Evolutionary conservation across 805 yeast species (phyloP).

Genomic region (Barnettozyma pratensis): DNA sequence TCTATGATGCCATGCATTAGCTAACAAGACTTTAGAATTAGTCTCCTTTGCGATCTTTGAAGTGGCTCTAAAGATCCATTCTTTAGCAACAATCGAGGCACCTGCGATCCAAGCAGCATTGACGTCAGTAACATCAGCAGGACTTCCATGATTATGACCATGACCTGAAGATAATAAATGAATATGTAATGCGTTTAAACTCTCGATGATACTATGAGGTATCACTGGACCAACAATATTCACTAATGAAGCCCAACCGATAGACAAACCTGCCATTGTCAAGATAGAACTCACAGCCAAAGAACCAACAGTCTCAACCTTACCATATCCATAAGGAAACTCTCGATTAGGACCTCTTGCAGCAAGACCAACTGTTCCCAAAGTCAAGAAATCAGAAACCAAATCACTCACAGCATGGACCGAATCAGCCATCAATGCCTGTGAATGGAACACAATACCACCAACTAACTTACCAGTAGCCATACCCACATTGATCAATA

Average conservation of each 20-base stretch:
- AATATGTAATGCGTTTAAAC: slow-evolving; percentile 43
- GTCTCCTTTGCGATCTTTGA: slow-evolving; percentile 70
- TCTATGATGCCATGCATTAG: slow-evolving; percentile 99
- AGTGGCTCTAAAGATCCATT: slow-evolving; percentile 82
- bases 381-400: slow-evolving; percentile 82
- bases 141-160: slow-evolving; percentile 26
- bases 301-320: slow-evolving; percentile 89
- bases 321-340: slow-evolving; percentile 89
- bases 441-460: slow-evolving; percentile 90
- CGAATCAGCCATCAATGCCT: slow-evolving; percentile 90
- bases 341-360: slow-evolving; percentile 47
- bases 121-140: slow-evolving; percentile 51
- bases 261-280: slow-evolving; percentile 81
- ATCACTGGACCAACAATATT: slow-evolving; percentile 62
- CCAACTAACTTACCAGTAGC: slow-evolving; percentile 85
- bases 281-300: slow-evolving; percentile 80
- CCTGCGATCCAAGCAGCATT: slow-evolving; percentile 97
- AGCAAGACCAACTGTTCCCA: slow-evolving; percentile 81
- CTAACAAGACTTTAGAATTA: slow-evolving; percentile 84
- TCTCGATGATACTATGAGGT: slow-evolving; percentile 57
- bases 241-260: slow-evolving; percentile 79
- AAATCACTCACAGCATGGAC: slow-evolving; percentile 89
- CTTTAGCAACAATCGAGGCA: slow-evolving; percentile 82
- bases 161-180: slow-evolving; percentile 38
- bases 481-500: slow-evolving; percentile 77